Base-by-base conservation (phyloP, 345 rosid species). In the Syzygium aqueum region DNA sequence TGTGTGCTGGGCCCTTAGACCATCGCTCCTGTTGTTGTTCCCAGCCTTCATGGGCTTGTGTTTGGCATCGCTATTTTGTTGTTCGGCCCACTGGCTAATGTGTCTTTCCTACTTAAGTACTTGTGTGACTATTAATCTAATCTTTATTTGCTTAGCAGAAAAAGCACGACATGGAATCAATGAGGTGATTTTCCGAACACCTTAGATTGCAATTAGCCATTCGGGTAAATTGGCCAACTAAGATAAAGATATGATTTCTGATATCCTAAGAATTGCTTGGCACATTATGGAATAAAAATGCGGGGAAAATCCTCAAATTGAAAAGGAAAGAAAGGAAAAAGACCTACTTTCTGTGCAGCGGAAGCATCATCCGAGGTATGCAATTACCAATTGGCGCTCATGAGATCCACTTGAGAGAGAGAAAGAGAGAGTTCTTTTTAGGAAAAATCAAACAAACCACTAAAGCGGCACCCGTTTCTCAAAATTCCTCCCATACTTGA, bases 231-330 rank as follows among this genome's bases (percentile, higher is more conserved):
- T 57, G 28, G 0, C 30, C 65, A 25, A 25, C 2, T 11, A 57
- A 57, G 65, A 25, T 25, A 0, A 0, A 25, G 65, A 11, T 57
- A 25, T 10, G 15, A 57, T 0, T 0, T 57, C 0, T 25, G 27
- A 23, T 11, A 57, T 57, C 15, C 0, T 0, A 1, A 57, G 65
- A 57, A 25, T 57, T 57, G 15, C 28, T 57, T 57, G 28, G 27
- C 27, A 11, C 11, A 11, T 57, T 13, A 0, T 0, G 0, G 25
- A 57, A 25, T 25, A 11, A 10, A 57, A 57, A 57, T 11, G 15
- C 0, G 0, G 5, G 25, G 25, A 56, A 23, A 0, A 57, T 57
- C 14, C 63, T 57, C 63, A 57, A 57, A 56, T 23, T 3, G 13
- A 23, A 0, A 0, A 23, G 4, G 9, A 23, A 56, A 54, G 22